Percentiles rank a stretch among this genome's conserved stretches.
Conservation (phyloP, 148 eudicot genomes). For the Rhododendron henanense region DNA sequence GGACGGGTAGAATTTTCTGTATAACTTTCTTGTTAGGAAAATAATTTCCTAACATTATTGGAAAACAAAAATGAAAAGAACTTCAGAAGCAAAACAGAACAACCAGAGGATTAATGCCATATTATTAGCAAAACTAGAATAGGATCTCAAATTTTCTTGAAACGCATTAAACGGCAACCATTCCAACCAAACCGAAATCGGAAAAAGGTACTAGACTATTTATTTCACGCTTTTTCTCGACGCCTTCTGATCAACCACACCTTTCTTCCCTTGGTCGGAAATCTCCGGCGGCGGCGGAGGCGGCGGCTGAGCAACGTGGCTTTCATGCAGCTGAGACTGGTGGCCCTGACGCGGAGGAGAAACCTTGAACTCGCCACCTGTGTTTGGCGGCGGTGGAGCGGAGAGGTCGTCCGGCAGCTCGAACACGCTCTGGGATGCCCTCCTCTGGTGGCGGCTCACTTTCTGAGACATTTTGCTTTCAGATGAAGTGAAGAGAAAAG, state of each 20-base stretch:
- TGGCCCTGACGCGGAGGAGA: constrained; percentile 12
- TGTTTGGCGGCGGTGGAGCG: constrained; percentile 6
- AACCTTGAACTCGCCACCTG: not conserved
- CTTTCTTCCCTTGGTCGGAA: not conserved
- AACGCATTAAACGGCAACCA: not conserved
- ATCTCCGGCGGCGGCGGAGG: not conserved
- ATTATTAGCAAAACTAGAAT: not conserved
- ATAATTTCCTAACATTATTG: not conserved
- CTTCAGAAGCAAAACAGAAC: not conserved
- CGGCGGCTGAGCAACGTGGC: not conserved
- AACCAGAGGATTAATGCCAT: not conserved
- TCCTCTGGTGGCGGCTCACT: constrained; percentile 35
- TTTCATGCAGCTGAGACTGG: not conserved
- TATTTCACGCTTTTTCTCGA: not conserved
- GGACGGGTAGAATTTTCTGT: too few species aligned
- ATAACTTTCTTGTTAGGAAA: too few species aligned
- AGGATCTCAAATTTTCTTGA: not conserved
- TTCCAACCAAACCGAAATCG: not conserved
- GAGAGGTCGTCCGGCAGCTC: constrained; percentile 30
- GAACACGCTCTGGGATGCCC: constrained; percentile 33
- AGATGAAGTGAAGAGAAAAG: not conserved
- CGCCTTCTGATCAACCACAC: not conserved
- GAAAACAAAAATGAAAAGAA: not conserved
- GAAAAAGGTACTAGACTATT: too few species aligned
- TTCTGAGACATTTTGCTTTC: constrained; percentile 30